Base-by-base conservation (phyloP, 805 yeast genomes). In the Myxozyma geophila region DNA sequence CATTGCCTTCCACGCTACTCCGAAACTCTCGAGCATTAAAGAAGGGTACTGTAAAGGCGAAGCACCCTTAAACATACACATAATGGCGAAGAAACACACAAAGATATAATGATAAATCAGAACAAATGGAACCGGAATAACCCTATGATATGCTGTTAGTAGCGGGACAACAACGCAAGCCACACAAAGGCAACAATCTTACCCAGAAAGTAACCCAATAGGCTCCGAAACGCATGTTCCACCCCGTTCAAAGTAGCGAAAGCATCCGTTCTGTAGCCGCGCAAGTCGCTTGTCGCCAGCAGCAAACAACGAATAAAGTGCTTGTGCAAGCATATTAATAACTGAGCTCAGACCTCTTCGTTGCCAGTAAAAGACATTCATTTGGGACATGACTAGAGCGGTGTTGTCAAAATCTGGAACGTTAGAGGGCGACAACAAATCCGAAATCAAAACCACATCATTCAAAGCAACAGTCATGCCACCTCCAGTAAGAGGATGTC, bases 401-500 rank as follows among this genome's bases (percentile, higher is more conserved):
- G 87, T 81, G 73, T 92, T 88, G 33, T 73, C 73, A 54, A 95
- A 81, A 58, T 83, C 84, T 6, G 81, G 81, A 12, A 85, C 83
- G 1, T 78, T 28, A 58, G 81, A 71, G 59, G 88, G 84, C 8
- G 84, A 80, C 58, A 95, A 79, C 46, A 89, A 76, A 69, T 83
- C 82, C 19, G 89, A 85, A 52, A 92, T 80, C 40, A 89, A 74
- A 0, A 83, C 88, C 3, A 90, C 89, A 76, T 95, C 99, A 73
- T 87, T 89, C 64, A 95, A 79, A 1, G 97, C 98, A 49, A 95
- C 99, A 33, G 98, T 92, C 99, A 95, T 95, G 66, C 99, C 99
- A 68, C 99, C 99, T 58, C 99, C 99, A 0, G 98, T 95, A 66
- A 95, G 83, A 35, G 99, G 99, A 75, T 95, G 99, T 75, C 99